phyloP scores from a whole-genome alignment of 371 early-diverging fungal species.

The Chytridium lagenaria region DNA sequence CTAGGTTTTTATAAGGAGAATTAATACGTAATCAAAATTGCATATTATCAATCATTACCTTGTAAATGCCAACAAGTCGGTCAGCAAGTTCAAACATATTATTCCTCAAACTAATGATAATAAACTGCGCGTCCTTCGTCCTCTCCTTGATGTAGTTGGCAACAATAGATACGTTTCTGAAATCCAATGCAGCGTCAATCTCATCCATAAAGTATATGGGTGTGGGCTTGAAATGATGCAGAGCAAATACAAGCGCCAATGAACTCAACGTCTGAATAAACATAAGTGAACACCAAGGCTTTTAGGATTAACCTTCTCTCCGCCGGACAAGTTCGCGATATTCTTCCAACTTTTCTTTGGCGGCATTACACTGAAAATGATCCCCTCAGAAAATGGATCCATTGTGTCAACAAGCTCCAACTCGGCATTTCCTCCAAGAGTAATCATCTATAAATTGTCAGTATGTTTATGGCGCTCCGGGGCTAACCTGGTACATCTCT shows the following conservation, averaged over 20 bases:
- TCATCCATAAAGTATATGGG: constrained; percentile 99
- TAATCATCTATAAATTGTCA: constrained; percentile 78
- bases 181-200: constrained; percentile 99
- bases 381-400: constrained; percentile 99
- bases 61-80: constrained; percentile 98
- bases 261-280: constrained; percentile 90
- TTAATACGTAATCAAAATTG: no score
- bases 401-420: constrained; percentile 99
- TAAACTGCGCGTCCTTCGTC: constrained; percentile 98
- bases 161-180: constrained; percentile 99
- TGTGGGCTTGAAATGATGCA: constrained; percentile 99
- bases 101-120: constrained; percentile 98
- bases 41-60: no score
- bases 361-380: constrained; percentile 99
- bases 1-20: constrained; percentile 35
- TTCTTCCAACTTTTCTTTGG: constrained; percentile 99
- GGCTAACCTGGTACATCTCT: constrained; percentile 95
- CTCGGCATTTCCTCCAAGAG: constrained; percentile 99
- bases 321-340: constrained; percentile 98
- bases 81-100: constrained; percentile 99
- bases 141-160: constrained; percentile 99
- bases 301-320: constrained; percentile 88
- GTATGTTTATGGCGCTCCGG: no score
- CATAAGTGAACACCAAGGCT: not conserved
- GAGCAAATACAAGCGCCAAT: constrained; percentile 98